Base-by-base conservation (phyloP, 2,329 filamentous ascomycete genomes). In the Alternaria viburni region DNA sequence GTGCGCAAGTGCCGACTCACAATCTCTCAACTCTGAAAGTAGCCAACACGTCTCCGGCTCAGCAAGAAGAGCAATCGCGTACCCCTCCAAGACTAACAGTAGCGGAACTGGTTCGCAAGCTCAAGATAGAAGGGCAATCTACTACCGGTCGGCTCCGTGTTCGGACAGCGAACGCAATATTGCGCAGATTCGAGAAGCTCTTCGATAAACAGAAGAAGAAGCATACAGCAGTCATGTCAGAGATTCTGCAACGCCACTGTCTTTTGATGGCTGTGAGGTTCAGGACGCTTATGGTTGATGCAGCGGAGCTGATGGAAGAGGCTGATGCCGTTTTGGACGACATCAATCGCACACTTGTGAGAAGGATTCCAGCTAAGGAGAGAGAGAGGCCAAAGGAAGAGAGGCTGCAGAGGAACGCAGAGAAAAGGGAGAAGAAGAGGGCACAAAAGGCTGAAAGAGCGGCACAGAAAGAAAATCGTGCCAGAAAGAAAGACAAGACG, bases 131-230 rank as follows among this genome's bases (percentile, higher is more conserved):
- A 19, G 47, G 43, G 30, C 23, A 47, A n/a, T 21, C 26, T 36
- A 49, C n/a, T 15, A 25, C 32, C 44, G 55, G 49, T 8, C 43
- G 47, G 13, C 59, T 62, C 30, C n/a, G 59, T 26, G 41, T 49
- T 17, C 55, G 59, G 25, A 54, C 59, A 43, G 59, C 59, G 17
- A 62, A 52, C 30, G 41, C 36, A 13, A 54, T 62, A 58, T 7
- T 25, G 25, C 43, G 49, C 9, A 57, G 57, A 9, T n/a, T 62
- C 15, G 25, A 32, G 6, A 47, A 30, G 13, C 41, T 50, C 13
- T 54, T 54, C 26, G 43, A 49, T 3, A 11, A 54, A 10, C 46
- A 59, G 13, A 41, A 19, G 9, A 43, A 1, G n/a, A n/a, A 32
- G 47, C 41, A 49, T 11, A 21, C 19, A n/a, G 49, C 23, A 8